phyloP scores from a whole-genome alignment of 139 green algal species.

The Edaphochlamys debaryana region DNA sequence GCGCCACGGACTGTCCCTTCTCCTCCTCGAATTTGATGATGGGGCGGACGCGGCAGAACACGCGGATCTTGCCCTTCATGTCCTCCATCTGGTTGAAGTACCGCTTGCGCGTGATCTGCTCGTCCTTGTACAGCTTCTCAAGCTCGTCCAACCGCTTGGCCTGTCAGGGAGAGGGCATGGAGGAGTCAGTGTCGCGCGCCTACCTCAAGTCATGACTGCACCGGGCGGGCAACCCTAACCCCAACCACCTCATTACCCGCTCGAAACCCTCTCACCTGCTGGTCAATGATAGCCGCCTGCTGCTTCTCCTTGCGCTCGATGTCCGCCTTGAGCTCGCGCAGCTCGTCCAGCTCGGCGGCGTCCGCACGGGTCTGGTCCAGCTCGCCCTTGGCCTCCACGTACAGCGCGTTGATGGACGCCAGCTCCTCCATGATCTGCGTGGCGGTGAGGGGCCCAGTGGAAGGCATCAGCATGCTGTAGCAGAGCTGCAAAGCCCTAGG shows the following conservation, averaged over 20 bases:
- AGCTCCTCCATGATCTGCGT: conserved; percentile 77
- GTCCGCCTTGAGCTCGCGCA: conserved; percentile 93
- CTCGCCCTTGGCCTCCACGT: conserved; percentile 61
- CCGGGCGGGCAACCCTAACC: no score
- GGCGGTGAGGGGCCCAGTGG: no score
- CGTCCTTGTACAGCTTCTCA: conserved; percentile 92
- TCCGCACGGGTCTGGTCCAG: conserved; percentile 65
- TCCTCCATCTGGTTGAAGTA: conserved; percentile 94
- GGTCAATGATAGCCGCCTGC: conserved; percentile 88
- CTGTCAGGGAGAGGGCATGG: conserved; percentile 37
- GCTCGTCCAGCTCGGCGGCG: conserved; percentile 88
- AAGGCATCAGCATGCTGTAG: no score
- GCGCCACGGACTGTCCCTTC: conserved; percentile 60
- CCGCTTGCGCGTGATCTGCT: conserved; percentile 81
- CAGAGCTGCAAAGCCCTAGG: no score
- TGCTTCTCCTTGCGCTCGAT: conserved; percentile 90
- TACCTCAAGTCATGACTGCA: no score
- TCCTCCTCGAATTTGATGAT: conserved; percentile 86
- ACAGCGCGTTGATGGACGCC: conserved; percentile 69
- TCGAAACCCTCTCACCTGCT: conserved; percentile 68
- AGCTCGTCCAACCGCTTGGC: conserved; percentile 93
- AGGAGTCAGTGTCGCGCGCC: no score
- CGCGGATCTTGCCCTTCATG: conserved; percentile 98
- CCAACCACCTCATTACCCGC: no score
- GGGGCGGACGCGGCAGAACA: conserved; percentile 91